Evolutionary conservation across 345 rosid species (phyloP), one percentile per base, ranked within the genome.

Genomic region (Heritiera littoralis): DNA sequence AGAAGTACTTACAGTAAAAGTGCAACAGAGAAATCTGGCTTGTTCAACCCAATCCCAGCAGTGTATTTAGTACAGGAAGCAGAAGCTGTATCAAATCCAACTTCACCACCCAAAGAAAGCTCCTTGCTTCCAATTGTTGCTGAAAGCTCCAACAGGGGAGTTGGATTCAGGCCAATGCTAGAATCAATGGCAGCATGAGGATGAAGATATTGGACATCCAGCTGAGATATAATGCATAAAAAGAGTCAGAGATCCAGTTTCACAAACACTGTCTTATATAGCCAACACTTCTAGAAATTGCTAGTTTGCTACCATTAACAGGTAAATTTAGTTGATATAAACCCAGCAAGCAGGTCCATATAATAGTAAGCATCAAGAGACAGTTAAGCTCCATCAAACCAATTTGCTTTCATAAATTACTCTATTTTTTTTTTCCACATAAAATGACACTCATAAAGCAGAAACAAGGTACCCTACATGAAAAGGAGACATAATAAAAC

Each of bases 161-260:
- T 82, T 79, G 97, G 92, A 80, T 92, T 92, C 69, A 93, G 89
- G 80, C 94, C 98, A 80, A 92, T 92, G 81, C 93, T 87, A 61
- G 93, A 88, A 78, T 84, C 86, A 78, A 92, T 82, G 58, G 92
- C 91, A 4, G 91, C 94, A 79, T 91, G 92, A 70, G 85, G 92
- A 82, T 94, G 95, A 80, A 87, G 83, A 83, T 94, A 92, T 77
- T 92, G 92, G 74, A 94, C 87, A 72, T 94, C 97, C 83, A 94
- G 82, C 98, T 94, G 89, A 66, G 79, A 76, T 72, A 51, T 23
- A 69, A 78, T 35, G 5, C 52, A 80, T 20, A 40, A 11, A 59
- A 75, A 74, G 71, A 40, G 49, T 66, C 7, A 72, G 59, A 49
- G 17, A 52, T 77, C 8, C 77, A 18, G 12, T 45, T n/a, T 60